Evolutionary conservation across 768 basidiomycete species (phyloP).

Genomic region (Kwoniella sp.): DNA sequence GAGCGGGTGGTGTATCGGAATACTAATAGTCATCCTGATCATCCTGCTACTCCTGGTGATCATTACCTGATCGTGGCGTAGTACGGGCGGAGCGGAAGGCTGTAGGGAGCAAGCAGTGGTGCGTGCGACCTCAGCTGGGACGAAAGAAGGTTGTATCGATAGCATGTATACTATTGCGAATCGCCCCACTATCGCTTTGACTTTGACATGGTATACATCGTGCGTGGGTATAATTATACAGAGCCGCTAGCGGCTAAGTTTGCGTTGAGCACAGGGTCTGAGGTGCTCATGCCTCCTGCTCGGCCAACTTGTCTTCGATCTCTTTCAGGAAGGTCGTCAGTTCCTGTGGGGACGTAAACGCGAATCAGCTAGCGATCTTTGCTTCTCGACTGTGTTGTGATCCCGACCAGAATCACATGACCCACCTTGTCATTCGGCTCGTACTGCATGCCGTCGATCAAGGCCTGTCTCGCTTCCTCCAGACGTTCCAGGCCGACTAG

Average conservation of each 20-base stretch:
- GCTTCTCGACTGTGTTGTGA: too few relatives aligned
- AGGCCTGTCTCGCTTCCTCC: slow-evolving; percentile 74
- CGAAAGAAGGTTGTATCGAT: too few relatives aligned
- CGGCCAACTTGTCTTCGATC: slow-evolving; percentile 34
- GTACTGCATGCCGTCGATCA: slow-evolving; percentile 77
- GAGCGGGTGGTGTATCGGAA: slow-evolving; percentile 83
- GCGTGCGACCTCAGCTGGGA: too few relatives aligned
- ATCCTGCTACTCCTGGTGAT: slow-evolving; percentile 75
- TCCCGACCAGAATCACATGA: background rate
- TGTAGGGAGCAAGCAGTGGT: too few relatives aligned
- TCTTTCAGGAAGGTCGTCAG: slow-evolving; percentile 40
- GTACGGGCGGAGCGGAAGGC: background rate
- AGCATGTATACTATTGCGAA: too few relatives aligned
- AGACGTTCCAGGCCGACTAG: slow-evolving; percentile 65
- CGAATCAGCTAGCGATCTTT: too few relatives aligned
- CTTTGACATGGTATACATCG: background rate
- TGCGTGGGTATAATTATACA: background rate
- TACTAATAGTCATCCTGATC: slow-evolving; percentile 74
- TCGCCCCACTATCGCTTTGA: too few relatives aligned
- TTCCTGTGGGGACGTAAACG: slow-evolving; percentile 34
- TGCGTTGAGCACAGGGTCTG: background rate
- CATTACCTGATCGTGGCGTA: slow-evolving; percentile 54
- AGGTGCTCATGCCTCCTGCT: slow-evolving; percentile 4
- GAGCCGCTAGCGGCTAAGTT: background rate
- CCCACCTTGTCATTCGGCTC: slow-evolving; percentile 66